These are phyloP conservation scores for Amaranthus palmeri DNA, from an alignment of 148 eudicot species.

Conservation along the genomic window DNA sequence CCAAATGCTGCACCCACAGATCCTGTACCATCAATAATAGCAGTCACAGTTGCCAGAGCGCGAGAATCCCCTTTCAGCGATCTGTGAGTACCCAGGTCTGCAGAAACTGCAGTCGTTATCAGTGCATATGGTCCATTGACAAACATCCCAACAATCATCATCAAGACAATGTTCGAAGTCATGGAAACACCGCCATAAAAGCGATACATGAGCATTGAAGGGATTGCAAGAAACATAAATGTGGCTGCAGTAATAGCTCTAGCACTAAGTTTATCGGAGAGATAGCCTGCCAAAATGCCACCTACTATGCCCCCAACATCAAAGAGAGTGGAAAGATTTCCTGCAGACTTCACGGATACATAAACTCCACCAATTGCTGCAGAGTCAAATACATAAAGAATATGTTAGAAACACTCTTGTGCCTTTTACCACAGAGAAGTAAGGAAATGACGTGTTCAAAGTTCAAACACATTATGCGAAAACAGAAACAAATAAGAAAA, in stretches of 20 bases:
- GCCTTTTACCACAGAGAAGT: neutral
- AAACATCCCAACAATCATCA: conserved; percentile 81
- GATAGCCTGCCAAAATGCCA: conserved; percentile 82
- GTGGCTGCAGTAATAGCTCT: conserved; percentile 87
- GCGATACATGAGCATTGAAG: conserved; percentile 75
- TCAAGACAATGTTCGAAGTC: conserved; percentile 66
- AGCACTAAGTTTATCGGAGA: conserved; percentile 83
- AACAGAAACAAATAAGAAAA: neutral
- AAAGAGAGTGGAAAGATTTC: conserved; percentile 89
- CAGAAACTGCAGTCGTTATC: conserved; percentile 96
- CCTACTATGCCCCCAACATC: conserved; percentile 96
- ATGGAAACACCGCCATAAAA: conserved; percentile 59
- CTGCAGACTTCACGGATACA: conserved; percentile 84
- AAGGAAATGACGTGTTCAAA: neutral
- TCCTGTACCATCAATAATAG: conserved; percentile 96
- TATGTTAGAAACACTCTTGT: neutral
- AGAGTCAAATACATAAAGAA: conserved; percentile 19
- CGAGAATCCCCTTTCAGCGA: conserved; percentile 84
- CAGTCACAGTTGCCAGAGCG: conserved; percentile 97
- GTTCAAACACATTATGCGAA: neutral
- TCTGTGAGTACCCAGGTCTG: conserved; percentile 92
- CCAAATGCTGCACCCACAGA: conserved; percentile 94
- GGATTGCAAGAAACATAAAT: conserved; percentile 86
- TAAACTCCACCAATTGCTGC: conserved; percentile 84
- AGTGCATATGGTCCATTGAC: conserved; percentile 97